Conservation (phyloP, 352 stramenopile genomes). For the Pythium brassicae region DNA sequence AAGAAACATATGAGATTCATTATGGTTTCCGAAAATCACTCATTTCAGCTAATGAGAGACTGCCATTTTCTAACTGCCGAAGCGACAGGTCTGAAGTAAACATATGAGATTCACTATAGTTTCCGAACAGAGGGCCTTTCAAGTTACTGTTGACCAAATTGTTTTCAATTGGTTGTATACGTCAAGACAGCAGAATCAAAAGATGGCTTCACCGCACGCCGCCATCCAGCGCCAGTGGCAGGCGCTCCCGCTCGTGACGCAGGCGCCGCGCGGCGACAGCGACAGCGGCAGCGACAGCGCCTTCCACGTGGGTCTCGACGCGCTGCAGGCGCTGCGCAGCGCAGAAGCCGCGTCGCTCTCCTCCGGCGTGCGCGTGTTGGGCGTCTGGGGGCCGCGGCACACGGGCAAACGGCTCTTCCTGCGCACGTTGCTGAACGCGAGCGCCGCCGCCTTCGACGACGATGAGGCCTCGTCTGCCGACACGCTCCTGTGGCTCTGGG, state of each 20-base stretch:
- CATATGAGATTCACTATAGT: too few species aligned
- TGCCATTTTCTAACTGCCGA: too few species aligned
- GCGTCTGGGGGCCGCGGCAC: conserved; percentile 31
- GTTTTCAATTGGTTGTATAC: too few species aligned
- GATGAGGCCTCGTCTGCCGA: not conserved
- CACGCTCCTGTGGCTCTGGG: conserved; percentile 46
- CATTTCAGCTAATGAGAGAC: too few species aligned
- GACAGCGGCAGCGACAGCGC: not conserved
- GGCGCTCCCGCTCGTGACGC: conserved; percentile 34
- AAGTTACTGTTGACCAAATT: too few species aligned
- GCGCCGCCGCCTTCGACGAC: not conserved
- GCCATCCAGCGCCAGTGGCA: conserved; percentile 20
- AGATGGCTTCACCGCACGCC: not conserved
- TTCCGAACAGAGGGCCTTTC: too few species aligned
- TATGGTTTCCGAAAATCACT: too few species aligned
- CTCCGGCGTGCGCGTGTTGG: conserved; percentile 30
- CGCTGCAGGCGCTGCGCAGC: conserved; percentile 13
- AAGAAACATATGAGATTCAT: too few species aligned
- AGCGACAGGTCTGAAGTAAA: too few species aligned
- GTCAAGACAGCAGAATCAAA: too few species aligned
- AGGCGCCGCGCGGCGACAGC: not conserved
- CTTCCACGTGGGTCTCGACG: not conserved
- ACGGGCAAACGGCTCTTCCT: conserved; percentile 49
- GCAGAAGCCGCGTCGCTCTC: conserved; percentile 16
- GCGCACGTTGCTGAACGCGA: conserved; percentile 27